Base-by-base conservation (phyloP, 1,139 yeast genomes). In the Geotrichum carabidarum region DNA sequence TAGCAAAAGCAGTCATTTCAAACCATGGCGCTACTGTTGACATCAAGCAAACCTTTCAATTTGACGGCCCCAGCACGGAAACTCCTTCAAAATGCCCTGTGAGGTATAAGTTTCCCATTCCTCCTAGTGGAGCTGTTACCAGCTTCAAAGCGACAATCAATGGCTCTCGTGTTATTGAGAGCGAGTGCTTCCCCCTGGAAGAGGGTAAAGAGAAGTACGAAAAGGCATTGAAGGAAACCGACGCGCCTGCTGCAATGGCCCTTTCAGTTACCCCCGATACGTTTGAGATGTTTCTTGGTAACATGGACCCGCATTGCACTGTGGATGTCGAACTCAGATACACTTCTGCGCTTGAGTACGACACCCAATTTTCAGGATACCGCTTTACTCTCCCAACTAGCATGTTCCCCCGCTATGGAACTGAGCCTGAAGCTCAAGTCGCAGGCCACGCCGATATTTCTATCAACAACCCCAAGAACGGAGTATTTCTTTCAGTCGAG, bases 341-440 rank as follows among this genome's bases (percentile, higher is more conserved):
- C 38, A 31, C 42, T 14, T 18, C 22, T 1, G 30, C 50, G 12
- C 38, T 54, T 9, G 54, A 54, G 37, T 50, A 50, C 18, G 54
- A 51, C 37, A 50, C 48, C 3, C 50, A 54, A 36, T 54, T 50
- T 40, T 42, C 47, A 8, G 51, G 52, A 9, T 34, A 36, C 11
- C 44, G 54, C 8, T 47, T 54, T 32, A 17, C 48, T 37, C 40
- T 51, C 11, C 52, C 57, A n/a, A 42, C 47, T n/a, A 32, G 22
- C 15, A 30, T 50, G 14, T 47, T 37, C 22, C 51, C 54, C n/a
- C 34, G 51, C 12, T 54, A 41, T 36, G 52, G 52, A 15, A 15
- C 22, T 18, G 11, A 18, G 11, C 46, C 43, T 6, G 9, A 17
- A 12, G 15, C 35, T 5, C 36, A 35, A 8, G 27, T 35, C 12